Evolutionary conservation across 495 filamentous ascomycete species (phyloP).

Genomic region (Daldinia loculata): DNA sequence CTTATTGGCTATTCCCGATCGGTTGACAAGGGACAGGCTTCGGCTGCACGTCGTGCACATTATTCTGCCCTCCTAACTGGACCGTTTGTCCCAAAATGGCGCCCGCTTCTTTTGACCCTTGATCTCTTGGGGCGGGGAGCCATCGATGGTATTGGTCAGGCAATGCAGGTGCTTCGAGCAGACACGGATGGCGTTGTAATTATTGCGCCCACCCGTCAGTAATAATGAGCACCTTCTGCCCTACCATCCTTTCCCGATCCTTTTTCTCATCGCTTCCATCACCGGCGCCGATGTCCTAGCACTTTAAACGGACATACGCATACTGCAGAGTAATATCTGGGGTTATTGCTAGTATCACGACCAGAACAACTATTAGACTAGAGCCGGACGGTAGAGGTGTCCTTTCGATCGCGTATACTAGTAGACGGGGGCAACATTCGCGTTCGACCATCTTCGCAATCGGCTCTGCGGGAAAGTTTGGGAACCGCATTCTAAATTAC

Average conservation of each 20-base stretch:
- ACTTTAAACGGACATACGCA: constrained; percentile 8
- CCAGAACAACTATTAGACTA: neutral
- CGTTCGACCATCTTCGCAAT: neutral
- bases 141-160: constrained; percentile 36
- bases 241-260: constrained; percentile 18
- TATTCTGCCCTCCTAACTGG: constrained; percentile 44
- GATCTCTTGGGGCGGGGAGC: constrained; percentile 33
- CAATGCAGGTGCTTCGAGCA: constrained; percentile 33
- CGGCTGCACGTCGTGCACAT: constrained; percentile 46
- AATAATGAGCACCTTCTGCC: constrained; percentile 38
- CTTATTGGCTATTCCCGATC: constrained; percentile 41
- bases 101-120: constrained; percentile 41
- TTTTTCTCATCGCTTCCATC: constrained; percentile 14
- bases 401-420: neutral
- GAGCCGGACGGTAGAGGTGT: neutral
- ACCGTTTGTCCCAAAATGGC: constrained; percentile 39
- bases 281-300: constrained; percentile 1
- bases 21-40: constrained; percentile 25
- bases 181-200: constrained; percentile 9
- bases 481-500: neutral
- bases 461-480: neutral
- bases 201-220: constrained; percentile 26
- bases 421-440: neutral
- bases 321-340: constrained; percentile 7
- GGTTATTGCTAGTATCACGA: neutral